These are phyloP conservation scores for Plasmodium relictum DNA, from an alignment of 169 alveolate species.

Conservation along the genomic window DNA sequence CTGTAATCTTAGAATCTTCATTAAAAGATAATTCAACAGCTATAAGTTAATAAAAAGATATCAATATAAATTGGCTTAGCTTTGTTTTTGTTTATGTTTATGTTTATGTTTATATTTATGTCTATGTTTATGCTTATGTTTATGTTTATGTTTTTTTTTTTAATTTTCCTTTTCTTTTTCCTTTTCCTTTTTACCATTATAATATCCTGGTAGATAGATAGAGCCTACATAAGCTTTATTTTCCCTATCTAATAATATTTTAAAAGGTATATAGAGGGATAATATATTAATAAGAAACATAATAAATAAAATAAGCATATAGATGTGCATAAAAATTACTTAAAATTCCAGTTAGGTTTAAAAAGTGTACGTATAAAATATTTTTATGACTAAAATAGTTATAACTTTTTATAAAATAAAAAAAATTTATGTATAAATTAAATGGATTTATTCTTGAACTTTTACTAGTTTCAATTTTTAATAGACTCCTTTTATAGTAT, in stretches of 20 bases:
- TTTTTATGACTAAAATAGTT: conserved; percentile 2
- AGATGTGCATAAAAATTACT: conserved; percentile 11
- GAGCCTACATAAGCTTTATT: conserved; percentile 32
- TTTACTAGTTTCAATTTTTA: not conserved
- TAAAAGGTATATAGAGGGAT: not conserved
- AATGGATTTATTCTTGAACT: not conserved
- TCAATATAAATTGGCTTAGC: not conserved
- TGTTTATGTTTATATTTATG: not conserved
- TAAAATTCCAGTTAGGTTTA: conserved; percentile 38
- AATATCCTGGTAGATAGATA: conserved; percentile 52
- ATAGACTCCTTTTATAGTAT: conserved; percentile 12
- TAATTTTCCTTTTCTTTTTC: not conserved
- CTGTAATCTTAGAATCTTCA: not conserved
- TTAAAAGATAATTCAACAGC: conserved; percentile 36
- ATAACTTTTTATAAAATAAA: conserved; percentile 23
- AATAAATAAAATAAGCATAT: not conserved
- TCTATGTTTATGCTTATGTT: not conserved
- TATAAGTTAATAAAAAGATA: not conserved
- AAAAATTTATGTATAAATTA: conserved; percentile 18
- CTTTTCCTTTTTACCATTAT: conserved; percentile 26
- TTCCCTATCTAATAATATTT: conserved; percentile 21
- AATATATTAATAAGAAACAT: not conserved
- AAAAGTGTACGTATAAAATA: conserved; percentile 34
- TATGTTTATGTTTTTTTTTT: not conserved
- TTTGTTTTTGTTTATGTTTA: not conserved